These are phyloP conservation scores for Lasiodiplodia gonubiensis DNA, from an alignment of 2,329 filamentous ascomycete species.

Conservation along the genomic window DNA sequence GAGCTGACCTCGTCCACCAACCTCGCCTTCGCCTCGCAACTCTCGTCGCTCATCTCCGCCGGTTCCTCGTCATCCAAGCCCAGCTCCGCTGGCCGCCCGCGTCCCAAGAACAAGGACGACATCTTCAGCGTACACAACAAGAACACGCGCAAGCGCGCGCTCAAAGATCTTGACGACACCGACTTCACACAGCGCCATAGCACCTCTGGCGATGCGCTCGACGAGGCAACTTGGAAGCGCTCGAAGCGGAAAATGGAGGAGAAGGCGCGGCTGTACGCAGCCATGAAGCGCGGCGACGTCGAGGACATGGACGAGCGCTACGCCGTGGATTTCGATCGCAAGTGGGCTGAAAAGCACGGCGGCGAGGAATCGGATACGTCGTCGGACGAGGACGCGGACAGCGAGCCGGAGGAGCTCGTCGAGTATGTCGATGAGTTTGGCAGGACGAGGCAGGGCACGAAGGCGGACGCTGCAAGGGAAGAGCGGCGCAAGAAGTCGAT, in stretches of 20 bases:
- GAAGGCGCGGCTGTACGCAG: conserved; percentile 86
- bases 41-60: conserved; percentile 78
- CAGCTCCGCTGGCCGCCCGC: conserved; percentile 56
- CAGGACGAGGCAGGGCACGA: conserved; percentile 75
- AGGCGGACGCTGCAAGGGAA: conserved; percentile 68
- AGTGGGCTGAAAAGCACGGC: conserved; percentile 78
- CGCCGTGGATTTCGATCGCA: conserved; percentile 91
- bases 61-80: conserved; percentile 52
- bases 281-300: conserved; percentile 84
- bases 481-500: conserved; percentile 63
- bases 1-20: conserved; percentile 72
- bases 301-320: conserved; percentile 68
- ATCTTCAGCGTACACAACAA: conserved; percentile 73
- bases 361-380: conserved; percentile 49
- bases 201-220: conserved; percentile 66
- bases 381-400: conserved; percentile 45
- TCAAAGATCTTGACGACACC: conserved; percentile 61
- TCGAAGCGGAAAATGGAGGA: conserved; percentile 84
- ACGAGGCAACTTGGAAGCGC: conserved; percentile 64
- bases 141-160: conserved; percentile 66
- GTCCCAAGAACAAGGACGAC: conserved; percentile 67
- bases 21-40: conserved; percentile 85
- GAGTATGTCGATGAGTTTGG: conserved; percentile 95
- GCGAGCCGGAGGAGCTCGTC: conserved; percentile 66
- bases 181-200: conserved; percentile 67